Evolutionary conservation across 2,329 filamentous ascomycete species (phyloP), one percentile per base, ranked within the genome.

Genomic region (Lasiodiplodia sp.): DNA sequence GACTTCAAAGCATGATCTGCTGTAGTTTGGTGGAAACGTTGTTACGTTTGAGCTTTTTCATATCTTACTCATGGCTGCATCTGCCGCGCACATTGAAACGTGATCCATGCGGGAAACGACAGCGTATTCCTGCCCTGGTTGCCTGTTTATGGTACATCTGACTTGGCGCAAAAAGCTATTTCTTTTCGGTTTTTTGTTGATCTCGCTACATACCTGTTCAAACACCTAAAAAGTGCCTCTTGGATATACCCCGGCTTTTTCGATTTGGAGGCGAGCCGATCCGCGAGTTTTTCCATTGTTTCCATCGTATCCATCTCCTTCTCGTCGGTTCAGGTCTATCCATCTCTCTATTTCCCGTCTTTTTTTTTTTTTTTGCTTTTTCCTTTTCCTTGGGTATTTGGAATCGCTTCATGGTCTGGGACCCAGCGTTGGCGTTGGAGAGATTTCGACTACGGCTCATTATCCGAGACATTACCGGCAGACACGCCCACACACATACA

Each of bases 1-100:
- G 80, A 83, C 71, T 84, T 83, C 71, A 75, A 76, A 69, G 57
- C 63, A 44, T 69, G 57, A 69, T 34, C n/a, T 52, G 55, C 56
- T 60, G 25, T 52, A 58, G 21, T 23, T 49, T 12, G 64, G 38
- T 66, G 53, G 44, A 56, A 14, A 14, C 16, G 25, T 49, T 40
- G 52, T 58, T 44, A 34, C 38, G 49, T 64, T 64, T n/a, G 25
- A 52, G 60, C 60, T 49, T 52, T 52, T 64, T 37, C 23, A 37
- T 57, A 40, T 67, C 38, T 51, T 44, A 55, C 60, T 49, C 47
- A 68, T 40, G 47, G 66, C 49, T 40, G 38, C 64, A 34, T 67
- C 38, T 51, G 34, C 51, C 47, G 47, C 47, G 40, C 44, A 58
- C 37, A 37, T 57, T 49, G 44, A 55, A n/a, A 53, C 56, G 55